phyloP scores from a whole-genome alignment of 495 filamentous ascomycete genomes.

The Talaromyces thailandensis region DNA sequence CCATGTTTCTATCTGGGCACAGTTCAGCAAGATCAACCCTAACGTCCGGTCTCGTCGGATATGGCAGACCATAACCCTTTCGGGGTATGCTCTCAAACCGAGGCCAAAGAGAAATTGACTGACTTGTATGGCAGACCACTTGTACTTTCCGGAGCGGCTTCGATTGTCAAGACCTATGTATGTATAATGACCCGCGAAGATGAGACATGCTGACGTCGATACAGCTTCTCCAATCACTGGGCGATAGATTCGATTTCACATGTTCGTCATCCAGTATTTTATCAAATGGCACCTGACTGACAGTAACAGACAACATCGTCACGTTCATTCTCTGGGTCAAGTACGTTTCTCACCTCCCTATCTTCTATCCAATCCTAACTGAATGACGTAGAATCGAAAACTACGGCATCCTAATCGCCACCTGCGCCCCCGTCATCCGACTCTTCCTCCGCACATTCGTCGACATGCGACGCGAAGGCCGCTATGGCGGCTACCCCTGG shows the following conservation, averaged over 20 bases:
- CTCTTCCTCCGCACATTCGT: constrained; percentile 22
- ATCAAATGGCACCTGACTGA: not conserved
- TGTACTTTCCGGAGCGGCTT: constrained; percentile 23
- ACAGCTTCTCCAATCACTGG: constrained; percentile 23
- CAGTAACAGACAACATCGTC: constrained; percentile 20
- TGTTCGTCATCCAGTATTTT: constrained; percentile 5
- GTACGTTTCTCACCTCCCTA: constrained; percentile 10
- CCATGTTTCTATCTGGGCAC: constrained; percentile 17
- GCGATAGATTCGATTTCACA: constrained; percentile 22
- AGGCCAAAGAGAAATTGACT: not conserved
- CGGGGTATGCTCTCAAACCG: not conserved
- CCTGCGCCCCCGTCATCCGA: constrained; percentile 23
- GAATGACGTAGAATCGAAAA: constrained; percentile 22
- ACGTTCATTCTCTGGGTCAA: constrained; percentile 29
- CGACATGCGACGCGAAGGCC: constrained; percentile 15
- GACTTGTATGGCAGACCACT: constrained; percentile 13
- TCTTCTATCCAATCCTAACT: not conserved
- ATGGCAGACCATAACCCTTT: constrained; percentile 27
- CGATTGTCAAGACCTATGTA: constrained; percentile 30
- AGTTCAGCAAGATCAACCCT: constrained; percentile 22
- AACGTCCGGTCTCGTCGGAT: constrained; percentile 23
- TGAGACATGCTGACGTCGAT: not conserved
- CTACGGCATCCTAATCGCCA: constrained; percentile 26
- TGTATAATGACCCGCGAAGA: constrained; percentile 1
- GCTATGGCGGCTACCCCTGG: constrained; percentile 18